phyloP scores from a whole-genome alignment of 164 flowering plant genomes.

The Taxillus chinensis region DNA sequence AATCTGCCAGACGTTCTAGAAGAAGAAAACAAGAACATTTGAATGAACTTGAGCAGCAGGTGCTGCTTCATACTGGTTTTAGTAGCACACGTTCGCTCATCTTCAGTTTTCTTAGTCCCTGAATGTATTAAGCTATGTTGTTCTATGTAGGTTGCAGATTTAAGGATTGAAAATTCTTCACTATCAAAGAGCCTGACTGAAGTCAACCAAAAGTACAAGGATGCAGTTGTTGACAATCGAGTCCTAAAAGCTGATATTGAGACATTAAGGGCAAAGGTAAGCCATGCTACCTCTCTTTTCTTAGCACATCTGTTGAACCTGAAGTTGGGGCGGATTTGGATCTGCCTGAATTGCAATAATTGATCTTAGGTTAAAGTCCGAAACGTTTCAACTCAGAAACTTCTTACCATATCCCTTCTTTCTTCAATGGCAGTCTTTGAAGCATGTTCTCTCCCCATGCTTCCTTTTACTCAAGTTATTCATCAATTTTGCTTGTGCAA shows the following conservation, averaged over 20 bases:
- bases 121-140: too few relatives aligned
- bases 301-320: too few relatives aligned
- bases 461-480: too few relatives aligned
- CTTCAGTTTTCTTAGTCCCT: too few relatives aligned
- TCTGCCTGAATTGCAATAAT: too few relatives aligned
- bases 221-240: conserved; percentile 33
- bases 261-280: conserved; percentile 35
- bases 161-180: conserved; percentile 28
- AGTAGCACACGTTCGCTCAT: too few relatives aligned
- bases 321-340: too few relatives aligned
- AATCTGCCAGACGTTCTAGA: conserved; percentile 45
- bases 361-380: too few relatives aligned
- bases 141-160: conserved; percentile 21
- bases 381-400: too few relatives aligned
- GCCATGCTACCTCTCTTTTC: background rate
- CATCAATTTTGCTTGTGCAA: background rate
- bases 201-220: conserved; percentile 23
- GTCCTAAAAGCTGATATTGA: conserved; percentile 39
- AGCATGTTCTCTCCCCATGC: too few relatives aligned
- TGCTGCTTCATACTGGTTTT: background rate
- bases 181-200: conserved; percentile 24
- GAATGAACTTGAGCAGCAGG: conserved; percentile 41
- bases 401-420: too few relatives aligned
- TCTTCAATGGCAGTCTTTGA: too few relatives aligned
- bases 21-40: conserved; percentile 36